These are phyloP conservation scores for Conidiobolus incongruus DNA, from an alignment of 371 early-diverging fungal species.

Conservation along the genomic window DNA sequence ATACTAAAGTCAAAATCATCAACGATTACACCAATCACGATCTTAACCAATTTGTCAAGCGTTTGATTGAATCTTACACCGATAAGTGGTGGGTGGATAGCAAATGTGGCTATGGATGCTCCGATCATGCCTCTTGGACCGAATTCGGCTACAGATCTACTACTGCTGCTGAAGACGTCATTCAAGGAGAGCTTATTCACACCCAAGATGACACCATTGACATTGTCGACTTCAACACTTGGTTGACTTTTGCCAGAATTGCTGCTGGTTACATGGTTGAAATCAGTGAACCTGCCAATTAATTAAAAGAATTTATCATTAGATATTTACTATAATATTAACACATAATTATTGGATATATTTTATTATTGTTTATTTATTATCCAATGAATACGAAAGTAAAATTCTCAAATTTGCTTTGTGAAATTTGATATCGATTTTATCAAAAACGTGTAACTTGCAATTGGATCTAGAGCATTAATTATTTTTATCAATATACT, in stretches of 20 bases:
- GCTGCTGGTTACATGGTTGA: slow-evolving; percentile 69
- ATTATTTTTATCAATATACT: too few relatives aligned
- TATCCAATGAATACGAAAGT: too few relatives aligned
- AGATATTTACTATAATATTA: background rate
- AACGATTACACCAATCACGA: slow-evolving; percentile 57
- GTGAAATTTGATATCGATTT: too few relatives aligned
- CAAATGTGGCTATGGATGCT: slow-evolving; percentile 46
- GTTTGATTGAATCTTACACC: background rate
- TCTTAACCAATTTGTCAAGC: slow-evolving; percentile 32
- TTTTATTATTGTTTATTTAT: too few relatives aligned
- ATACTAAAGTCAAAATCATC: slow-evolving; percentile 39
- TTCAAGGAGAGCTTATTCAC: slow-evolving; percentile 41
- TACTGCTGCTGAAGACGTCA: slow-evolving; percentile 51
- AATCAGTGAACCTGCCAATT: slow-evolving; percentile 10
- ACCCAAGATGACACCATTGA: slow-evolving; percentile 38
- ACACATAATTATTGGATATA: too few relatives aligned
- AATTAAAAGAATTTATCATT: background rate
- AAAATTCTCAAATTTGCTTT: too few relatives aligned
- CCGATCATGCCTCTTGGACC: slow-evolving; percentile 84
- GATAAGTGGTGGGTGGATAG: background rate
- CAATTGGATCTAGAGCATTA: too few relatives aligned
- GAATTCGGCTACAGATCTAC: slow-evolving; percentile 56
- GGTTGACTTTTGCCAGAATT: slow-evolving; percentile 60
- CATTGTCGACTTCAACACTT: slow-evolving; percentile 54
- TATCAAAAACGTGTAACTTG: too few relatives aligned